Percentiles rank a stretch among this genome's conserved stretches.
Conservation (phyloP, 331 rosid genomes). For the Quercus tomentella region DNA sequence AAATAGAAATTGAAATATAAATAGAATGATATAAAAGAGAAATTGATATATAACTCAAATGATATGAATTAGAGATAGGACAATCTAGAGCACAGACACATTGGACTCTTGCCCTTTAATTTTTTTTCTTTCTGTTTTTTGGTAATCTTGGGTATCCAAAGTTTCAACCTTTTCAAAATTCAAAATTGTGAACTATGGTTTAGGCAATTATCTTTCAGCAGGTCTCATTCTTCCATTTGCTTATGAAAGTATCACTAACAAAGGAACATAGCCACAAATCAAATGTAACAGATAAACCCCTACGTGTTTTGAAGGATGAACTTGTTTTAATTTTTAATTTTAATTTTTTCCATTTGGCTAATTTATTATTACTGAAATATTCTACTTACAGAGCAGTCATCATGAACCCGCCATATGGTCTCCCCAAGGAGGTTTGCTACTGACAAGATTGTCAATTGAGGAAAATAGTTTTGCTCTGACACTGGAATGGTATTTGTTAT, state of each 20-base stretch:
- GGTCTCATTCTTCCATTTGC: not conserved
- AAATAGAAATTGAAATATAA: too few relatives aligned
- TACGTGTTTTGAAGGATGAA: not conserved
- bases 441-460: constrained; percentile 80
- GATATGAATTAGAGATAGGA: too few relatives aligned
- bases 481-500: constrained; percentile 86
- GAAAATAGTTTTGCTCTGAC: constrained; percentile 80
- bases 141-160: too few relatives aligned
- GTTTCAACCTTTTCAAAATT: too few relatives aligned
- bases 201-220: too few relatives aligned
- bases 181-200: too few relatives aligned
- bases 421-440: constrained; percentile 95
- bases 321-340: not conserved
- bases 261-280: not conserved
- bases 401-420: constrained; percentile 97
- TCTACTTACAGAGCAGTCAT: constrained; percentile 95
- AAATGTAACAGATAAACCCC: not conserved
- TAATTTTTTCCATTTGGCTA: not conserved
- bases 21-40: too few relatives aligned
- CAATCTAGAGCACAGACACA: too few relatives aligned
- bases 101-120: too few relatives aligned
- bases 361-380: constrained; percentile 43
- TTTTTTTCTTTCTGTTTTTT: too few relatives aligned
- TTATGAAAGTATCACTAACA: not conserved
- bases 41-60: too few relatives aligned